Evolutionary conservation across 2,329 filamentous ascomycete species (phyloP).

Genomic region (Orbilia quercus): DNA sequence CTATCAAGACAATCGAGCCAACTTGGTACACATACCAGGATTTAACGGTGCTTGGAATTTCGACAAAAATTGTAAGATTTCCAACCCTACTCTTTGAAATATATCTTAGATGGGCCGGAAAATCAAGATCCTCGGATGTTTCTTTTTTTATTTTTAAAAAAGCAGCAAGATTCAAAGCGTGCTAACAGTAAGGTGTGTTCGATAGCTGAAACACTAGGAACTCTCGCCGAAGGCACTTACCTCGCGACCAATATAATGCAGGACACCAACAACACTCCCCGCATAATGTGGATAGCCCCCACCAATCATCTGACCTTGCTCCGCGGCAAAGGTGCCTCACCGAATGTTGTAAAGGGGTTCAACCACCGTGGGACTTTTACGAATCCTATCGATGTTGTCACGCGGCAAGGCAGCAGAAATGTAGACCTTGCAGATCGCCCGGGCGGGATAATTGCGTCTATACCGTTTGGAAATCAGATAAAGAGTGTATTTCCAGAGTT

Average conservation of each 20-base stretch:
- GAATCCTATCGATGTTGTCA: slow-evolving; percentile 29
- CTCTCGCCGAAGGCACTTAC: slow-evolving; percentile 31
- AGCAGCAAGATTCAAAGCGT: background rate
- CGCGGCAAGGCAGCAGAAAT: slow-evolving; percentile 18
- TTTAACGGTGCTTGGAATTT: slow-evolving; percentile 34
- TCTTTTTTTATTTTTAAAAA: too few species aligned
- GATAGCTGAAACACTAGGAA: slow-evolving; percentile 29
- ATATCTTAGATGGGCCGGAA: too few species aligned
- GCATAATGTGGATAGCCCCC: slow-evolving; percentile 36
- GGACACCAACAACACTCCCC: slow-evolving; percentile 42
- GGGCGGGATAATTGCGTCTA: slow-evolving; percentile 17
- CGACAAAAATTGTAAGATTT: slow-evolving; percentile 26
- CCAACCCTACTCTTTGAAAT: too few species aligned
- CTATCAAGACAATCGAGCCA: slow-evolving; percentile 40
- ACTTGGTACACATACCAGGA: slow-evolving; percentile 34
- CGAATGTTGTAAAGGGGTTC: slow-evolving; percentile 28
- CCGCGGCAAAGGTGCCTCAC: slow-evolving; percentile 34
- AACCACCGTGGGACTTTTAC: slow-evolving; percentile 22
- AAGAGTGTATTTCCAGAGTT: slow-evolving; percentile 31
- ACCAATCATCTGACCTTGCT: slow-evolving; percentile 31
- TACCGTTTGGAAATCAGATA: slow-evolving; percentile 3
- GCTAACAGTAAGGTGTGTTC: background rate
- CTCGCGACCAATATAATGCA: slow-evolving; percentile 34
- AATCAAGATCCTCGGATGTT: too few species aligned
- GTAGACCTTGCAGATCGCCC: slow-evolving; percentile 18